phyloP scores from a whole-genome alignment of 2,329 filamentous ascomycete genomes.

The Talaromyces sp. region DNA sequence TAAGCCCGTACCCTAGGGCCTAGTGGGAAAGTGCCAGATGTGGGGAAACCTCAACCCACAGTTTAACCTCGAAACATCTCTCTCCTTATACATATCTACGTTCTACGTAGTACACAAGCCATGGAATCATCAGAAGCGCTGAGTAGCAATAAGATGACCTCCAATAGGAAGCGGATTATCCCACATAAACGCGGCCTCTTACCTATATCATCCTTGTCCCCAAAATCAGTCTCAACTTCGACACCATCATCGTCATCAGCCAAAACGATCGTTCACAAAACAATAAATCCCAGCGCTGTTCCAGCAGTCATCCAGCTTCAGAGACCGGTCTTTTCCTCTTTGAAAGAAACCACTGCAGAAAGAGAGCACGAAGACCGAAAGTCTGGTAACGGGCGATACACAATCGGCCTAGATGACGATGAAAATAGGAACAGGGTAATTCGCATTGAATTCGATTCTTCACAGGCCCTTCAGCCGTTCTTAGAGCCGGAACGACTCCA shows the following conservation, averaged over 20 bases:
- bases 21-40: neutral
- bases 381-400: slow-evolving; percentile 22
- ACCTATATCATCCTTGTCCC: neutral
- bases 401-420: neutral
- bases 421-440: neutral
- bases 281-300: slow-evolving; percentile 26
- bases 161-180: slow-evolving; percentile 23
- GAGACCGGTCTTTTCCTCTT: slow-evolving; percentile 19
- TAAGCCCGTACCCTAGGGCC: neutral
- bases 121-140: neutral
- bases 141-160: neutral
- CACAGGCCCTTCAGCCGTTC: slow-evolving; percentile 36
- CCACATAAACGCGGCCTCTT: slow-evolving; percentile 29
- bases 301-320: slow-evolving; percentile 23
- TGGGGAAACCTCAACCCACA: neutral
- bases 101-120: neutral
- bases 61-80: neutral
- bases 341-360: slow-evolving; percentile 1
- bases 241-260: neutral
- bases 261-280: slow-evolving; percentile 14
- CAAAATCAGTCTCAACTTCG: neutral
- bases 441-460: slow-evolving; percentile 33
- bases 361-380: slow-evolving; percentile 28
- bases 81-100: too few relatives aligned
- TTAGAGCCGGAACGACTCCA: slow-evolving; percentile 36